Percentiles rank a stretch among this genome's conserved stretches.
Conservation (phyloP, 495 filamentous ascomycete species). For the Talaromyces stipitatus region DNA sequence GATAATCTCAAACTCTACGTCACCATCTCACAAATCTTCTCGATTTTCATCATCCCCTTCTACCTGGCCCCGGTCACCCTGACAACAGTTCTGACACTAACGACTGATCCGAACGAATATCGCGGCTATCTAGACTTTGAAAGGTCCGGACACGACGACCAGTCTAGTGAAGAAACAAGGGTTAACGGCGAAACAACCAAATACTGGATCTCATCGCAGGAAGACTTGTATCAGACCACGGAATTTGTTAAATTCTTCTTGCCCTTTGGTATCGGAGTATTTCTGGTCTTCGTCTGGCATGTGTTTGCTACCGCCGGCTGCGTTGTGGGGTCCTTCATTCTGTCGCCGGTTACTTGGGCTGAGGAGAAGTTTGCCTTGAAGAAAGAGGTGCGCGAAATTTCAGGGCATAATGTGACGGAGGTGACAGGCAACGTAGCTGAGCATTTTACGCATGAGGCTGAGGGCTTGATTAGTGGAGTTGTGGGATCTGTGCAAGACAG, state of each 20-base stretch:
- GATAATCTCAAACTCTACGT: constrained; percentile 59
- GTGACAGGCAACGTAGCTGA: not conserved
- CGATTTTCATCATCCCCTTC: constrained; percentile 69
- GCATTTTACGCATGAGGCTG: not conserved
- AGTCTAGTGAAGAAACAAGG: constrained; percentile 8
- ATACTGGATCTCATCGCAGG: constrained; percentile 67
- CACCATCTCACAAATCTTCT: constrained; percentile 62
- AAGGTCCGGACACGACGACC: constrained; percentile 1
- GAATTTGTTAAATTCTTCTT: constrained; percentile 66
- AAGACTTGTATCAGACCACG: constrained; percentile 76
- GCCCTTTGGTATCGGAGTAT: constrained; percentile 26
- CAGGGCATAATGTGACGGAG: constrained; percentile 1
- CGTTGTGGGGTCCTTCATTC: constrained; percentile 42
- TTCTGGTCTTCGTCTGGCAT: constrained; percentile 51
- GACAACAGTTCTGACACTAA: constrained; percentile 64
- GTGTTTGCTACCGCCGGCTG: constrained; percentile 55
- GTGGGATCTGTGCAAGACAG: not conserved
- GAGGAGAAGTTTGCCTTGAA: constrained; percentile 28
- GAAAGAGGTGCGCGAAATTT: not conserved
- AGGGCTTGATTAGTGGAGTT: not conserved
- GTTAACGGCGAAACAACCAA: constrained; percentile 7
- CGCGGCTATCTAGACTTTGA: constrained; percentile 9
- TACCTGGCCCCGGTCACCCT: constrained; percentile 59
- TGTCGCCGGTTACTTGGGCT: constrained; percentile 47
- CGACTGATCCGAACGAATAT: constrained; percentile 20